Percentiles rank a stretch among this genome's conserved stretches.
These are phyloP conservation scores for Aspergillus haitiensis DNA, from an alignment of 495 filamentous ascomycete species.

Conservation along the genomic window DNA sequence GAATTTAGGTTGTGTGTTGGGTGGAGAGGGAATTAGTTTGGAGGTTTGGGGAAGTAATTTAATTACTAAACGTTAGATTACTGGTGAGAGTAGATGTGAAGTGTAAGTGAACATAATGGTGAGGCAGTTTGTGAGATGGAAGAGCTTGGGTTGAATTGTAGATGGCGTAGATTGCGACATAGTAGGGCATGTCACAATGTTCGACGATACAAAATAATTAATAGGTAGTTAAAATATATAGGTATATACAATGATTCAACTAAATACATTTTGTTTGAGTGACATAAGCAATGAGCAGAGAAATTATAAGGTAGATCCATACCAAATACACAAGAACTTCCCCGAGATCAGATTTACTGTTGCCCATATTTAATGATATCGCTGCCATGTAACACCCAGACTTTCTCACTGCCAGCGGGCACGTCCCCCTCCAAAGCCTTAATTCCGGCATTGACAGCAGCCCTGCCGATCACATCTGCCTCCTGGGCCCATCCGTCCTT, in stretches of 20 bases:
- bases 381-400: slow-evolving; percentile 40
- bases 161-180: too few species aligned
- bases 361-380: slow-evolving; percentile 41
- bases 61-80: too few species aligned
- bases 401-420: slow-evolving; percentile 45
- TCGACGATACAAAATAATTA: too few species aligned
- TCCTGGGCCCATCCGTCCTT: slow-evolving; percentile 75
- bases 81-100: too few species aligned
- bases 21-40: too few species aligned
- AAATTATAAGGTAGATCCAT: neutral
- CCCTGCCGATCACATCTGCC: slow-evolving; percentile 68
- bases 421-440: slow-evolving; percentile 50
- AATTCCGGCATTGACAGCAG: slow-evolving; percentile 59
- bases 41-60: too few species aligned
- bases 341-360: slow-evolving; percentile 8
- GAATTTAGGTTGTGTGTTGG: too few species aligned
- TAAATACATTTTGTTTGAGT: neutral
- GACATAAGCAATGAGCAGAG: neutral
- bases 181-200: too few species aligned
- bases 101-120: too few species aligned
- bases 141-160: too few species aligned
- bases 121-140: too few species aligned
- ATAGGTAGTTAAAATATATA: neutral
- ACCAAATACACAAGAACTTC: slow-evolving; percentile 6
- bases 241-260: too few species aligned